Evolutionary conservation across 352 stramenopile species (phyloP), one percentile per base, ranked within the genome.

Genomic region (Elongisporangium prolatum): DNA sequence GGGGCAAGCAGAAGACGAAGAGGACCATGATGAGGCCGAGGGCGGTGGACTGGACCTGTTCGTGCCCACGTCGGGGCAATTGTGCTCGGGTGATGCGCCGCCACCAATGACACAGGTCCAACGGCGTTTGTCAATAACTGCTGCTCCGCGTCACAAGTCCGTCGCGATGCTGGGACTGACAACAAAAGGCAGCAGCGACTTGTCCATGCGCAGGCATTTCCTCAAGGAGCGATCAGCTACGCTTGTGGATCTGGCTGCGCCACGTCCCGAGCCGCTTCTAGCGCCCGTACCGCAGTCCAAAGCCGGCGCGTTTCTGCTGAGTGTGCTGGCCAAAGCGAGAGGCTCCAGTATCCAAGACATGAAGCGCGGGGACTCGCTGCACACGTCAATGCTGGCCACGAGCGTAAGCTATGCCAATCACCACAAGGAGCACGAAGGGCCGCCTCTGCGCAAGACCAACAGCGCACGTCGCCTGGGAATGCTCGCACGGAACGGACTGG

Each of bases 221-320:
- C 62, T 88, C 14, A 84, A 86, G 48, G 68, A 87, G 40, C 67
- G 73, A 2, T 83, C 80, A 0, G 71, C 67, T 9, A 86, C 80
- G 3, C 67, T 84, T 51, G 62, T 67, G 0, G 61, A 81, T 28
- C 48, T 82, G n/a, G 54, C 60, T 0, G 34, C 59, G 8, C 11
- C 25, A 16, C 20, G 21, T 11, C 11, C 21, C 3, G 56, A 65
- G 16, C 51, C 62, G 2, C 18, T 40, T 40, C 28, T 40, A 14
- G 28, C 66, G 22, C 56, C 53, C 17, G 52, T 67, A 16, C 71
- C 73, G 52, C 74, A 81, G 55, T 89, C 80, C 25, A 84, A 77
- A 51, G 78, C 81, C 3, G 75, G 78, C 50, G 56, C 75, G 7
- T 91, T 91, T 57, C 51, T 91, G 34, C 44, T 83, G 24, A 60